These are phyloP conservation scores for Mycena galopus DNA, from an alignment of 768 basidiomycete species.

Conservation along the genomic window DNA sequence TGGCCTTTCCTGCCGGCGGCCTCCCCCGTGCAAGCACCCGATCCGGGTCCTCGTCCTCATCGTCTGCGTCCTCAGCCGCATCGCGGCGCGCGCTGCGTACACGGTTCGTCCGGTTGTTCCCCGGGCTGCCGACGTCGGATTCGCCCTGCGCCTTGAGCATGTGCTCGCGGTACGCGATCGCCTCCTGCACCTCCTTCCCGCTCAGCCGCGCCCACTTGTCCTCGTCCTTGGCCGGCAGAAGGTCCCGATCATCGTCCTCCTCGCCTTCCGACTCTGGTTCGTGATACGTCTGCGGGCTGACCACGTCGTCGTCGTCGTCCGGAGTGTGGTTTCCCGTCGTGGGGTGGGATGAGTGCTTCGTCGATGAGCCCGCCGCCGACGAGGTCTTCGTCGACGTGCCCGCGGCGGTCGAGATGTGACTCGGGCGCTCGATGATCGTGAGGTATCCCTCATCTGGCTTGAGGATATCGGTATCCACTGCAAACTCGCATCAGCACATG, in stretches of 20 bases:
- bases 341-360: conserved; percentile 57
- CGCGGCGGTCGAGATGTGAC: conserved; percentile 45
- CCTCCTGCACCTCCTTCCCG: conserved; percentile 81
- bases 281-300: conserved; percentile 61
- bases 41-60: conserved; percentile 46
- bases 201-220: conserved; percentile 83
- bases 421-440: conserved; percentile 81
- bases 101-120: conserved; percentile 28
- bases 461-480: conserved; percentile 95
- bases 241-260: conserved; percentile 81
- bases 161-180: conserved; percentile 87
- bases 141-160: conserved; percentile 68
- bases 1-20: conserved; percentile 34
- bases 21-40: conserved; percentile 29
- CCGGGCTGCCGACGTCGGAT: conserved; percentile 44
- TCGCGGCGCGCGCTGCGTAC: conserved; percentile 28
- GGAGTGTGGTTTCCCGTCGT: conserved; percentile 60
- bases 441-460: conserved; percentile 90
- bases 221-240: conserved; percentile 84
- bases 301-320: conserved; percentile 52
- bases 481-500: not conserved
- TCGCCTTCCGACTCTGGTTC: conserved; percentile 98
- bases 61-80: conserved; percentile 42
- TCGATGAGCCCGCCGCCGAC: conserved; percentile 52
- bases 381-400: conserved; percentile 59